A percentile compares a stretch with the other conserved stretches of the same genome.
Conservation (phyloP, 495 filamentous ascomycete genomes). For the Penicillium atrosanguineum region DNA sequence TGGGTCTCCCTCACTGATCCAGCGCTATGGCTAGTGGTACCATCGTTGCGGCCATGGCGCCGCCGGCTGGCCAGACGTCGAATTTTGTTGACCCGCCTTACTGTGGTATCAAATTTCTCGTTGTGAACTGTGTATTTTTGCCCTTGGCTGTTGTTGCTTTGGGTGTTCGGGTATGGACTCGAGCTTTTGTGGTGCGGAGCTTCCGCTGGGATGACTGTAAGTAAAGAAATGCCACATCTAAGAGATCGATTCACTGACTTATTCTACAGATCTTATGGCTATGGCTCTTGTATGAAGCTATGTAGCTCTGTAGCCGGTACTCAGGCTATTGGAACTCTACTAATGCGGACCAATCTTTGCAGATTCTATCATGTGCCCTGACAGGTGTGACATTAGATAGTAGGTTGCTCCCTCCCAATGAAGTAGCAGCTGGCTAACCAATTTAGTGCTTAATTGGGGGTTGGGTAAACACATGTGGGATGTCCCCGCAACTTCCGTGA, state of each 20-base stretch:
- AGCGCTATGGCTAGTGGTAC: constrained; percentile 19
- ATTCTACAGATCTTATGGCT: too few species aligned
- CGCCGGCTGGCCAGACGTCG: constrained; percentile 32
- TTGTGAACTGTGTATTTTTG: constrained; percentile 31
- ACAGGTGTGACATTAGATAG: constrained; percentile 27
- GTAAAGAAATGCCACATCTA: constrained; percentile 12
- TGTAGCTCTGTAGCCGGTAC: too few species aligned
- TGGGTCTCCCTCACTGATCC: constrained; percentile 2
- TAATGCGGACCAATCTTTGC: background rate
- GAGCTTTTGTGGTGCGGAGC: constrained; percentile 31
- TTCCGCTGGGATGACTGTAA: constrained; percentile 42
- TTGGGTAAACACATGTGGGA: constrained; percentile 34
- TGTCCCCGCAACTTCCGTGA: constrained; percentile 13
- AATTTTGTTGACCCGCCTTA: constrained; percentile 32
- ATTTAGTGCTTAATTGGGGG: constrained; percentile 27
- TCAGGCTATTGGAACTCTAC: too few species aligned
- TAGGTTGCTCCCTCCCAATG: constrained; percentile 10
- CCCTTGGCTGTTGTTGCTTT: constrained; percentile 27
- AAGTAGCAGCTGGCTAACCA: constrained; percentile 3
- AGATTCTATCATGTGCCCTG: constrained; percentile 26
- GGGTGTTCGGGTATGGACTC: constrained; percentile 36
- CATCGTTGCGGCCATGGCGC: constrained; percentile 27
- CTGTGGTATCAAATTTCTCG: constrained; percentile 19
- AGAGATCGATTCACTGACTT: too few species aligned
- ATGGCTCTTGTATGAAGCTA: constrained; percentile 27